phyloP scores from a whole-genome alignment of 2,329 filamentous ascomycete species.

The Fusarium xyrophilum region DNA sequence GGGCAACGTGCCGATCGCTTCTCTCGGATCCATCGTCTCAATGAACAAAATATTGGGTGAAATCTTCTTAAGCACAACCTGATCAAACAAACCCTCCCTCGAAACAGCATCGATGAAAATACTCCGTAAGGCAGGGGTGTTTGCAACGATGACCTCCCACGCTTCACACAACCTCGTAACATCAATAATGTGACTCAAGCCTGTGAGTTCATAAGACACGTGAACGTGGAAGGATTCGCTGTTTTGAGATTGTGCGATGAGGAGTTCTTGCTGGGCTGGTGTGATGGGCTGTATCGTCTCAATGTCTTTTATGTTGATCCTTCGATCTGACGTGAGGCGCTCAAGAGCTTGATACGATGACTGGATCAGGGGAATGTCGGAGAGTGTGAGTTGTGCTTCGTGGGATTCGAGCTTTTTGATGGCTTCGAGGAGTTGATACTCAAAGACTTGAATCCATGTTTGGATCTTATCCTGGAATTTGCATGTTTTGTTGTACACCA shows the following conservation, averaged over 20 bases:
- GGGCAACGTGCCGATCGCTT: conserved; percentile 51
- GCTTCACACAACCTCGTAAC: conserved; percentile 55
- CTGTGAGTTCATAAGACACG: conserved; percentile 56
- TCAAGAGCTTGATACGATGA: conserved; percentile 55
- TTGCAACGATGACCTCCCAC: conserved; percentile 57
- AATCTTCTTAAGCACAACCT: conserved; percentile 55
- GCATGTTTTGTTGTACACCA: conserved; percentile 53
- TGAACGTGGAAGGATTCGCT: conserved; percentile 54
- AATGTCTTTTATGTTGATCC: conserved; percentile 54
- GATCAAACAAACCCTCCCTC: conserved; percentile 57
- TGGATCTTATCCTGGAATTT: conserved; percentile 53
- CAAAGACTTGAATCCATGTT: conserved; percentile 57
- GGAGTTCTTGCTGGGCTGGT: conserved; percentile 56
- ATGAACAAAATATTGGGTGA: conserved; percentile 62
- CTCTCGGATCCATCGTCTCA: conserved; percentile 51
- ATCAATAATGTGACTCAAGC: conserved; percentile 50
- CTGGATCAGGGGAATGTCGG: conserved; percentile 57
- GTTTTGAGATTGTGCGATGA: conserved; percentile 54
- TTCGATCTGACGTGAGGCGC: conserved; percentile 53
- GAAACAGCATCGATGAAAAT: conserved; percentile 60
- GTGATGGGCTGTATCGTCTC: conserved; percentile 59
- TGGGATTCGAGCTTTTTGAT: conserved; percentile 52
- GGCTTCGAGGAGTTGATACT: conserved; percentile 54
- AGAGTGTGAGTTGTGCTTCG: conserved; percentile 56
- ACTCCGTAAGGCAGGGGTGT: conserved; percentile 56